A percentile compares a stretch with the other conserved stretches of the same genome.
These are phyloP conservation scores for Pneumocystis jirovecii DNA, from an alignment of 1,139 yeast genomes.

Conservation along the genomic window DNA sequence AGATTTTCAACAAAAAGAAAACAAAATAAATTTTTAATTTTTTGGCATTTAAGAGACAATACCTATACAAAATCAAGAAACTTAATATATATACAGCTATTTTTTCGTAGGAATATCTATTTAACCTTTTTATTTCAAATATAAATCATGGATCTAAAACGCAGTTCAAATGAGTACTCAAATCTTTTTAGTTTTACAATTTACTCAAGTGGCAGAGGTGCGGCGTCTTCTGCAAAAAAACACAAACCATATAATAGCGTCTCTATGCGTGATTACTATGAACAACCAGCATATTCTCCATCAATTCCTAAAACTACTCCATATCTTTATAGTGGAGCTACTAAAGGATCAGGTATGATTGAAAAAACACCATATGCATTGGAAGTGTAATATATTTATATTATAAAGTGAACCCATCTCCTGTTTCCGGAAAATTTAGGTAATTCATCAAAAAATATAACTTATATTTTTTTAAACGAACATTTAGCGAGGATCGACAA, in stretches of 20 bases:
- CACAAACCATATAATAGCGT: neutral
- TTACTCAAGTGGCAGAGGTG: neutral
- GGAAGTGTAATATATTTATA: neutral
- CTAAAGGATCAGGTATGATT: neutral
- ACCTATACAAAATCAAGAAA: no score
- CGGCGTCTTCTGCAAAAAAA: neutral
- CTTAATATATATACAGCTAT: neutral
- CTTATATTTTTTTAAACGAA: neutral
- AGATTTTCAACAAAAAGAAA: no score
- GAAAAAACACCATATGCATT: neutral
- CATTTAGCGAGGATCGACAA: constrained; percentile 1
- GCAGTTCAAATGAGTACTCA: neutral
- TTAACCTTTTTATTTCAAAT: neutral
- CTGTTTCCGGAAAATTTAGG: neutral
- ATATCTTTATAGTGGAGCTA: neutral
- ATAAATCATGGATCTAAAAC: neutral
- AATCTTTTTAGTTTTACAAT: neutral
- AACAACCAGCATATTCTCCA: neutral
- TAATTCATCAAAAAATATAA: neutral
- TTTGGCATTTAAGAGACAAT: no score
- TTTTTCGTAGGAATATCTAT: neutral
- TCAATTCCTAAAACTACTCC: neutral
- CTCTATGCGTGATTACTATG: neutral
- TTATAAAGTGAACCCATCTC: neutral
- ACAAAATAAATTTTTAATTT: no score